Conservation (phyloP, 148 eudicot genomes). For the Rhododendron williamsianum region DNA sequence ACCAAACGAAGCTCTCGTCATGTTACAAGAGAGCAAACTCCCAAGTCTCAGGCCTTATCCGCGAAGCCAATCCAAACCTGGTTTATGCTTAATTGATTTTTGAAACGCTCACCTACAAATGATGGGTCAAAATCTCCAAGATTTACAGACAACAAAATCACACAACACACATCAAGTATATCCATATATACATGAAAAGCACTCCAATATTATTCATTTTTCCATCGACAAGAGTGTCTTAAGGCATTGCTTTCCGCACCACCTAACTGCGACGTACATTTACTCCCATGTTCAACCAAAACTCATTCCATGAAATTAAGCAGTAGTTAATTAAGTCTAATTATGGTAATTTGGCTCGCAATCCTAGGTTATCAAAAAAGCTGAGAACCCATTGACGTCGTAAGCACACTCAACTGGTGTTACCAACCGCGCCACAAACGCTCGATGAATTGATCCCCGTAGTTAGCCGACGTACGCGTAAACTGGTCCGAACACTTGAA, state of each 20-base stretch:
- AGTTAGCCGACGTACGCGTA: too few relatives aligned
- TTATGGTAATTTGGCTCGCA: background rate
- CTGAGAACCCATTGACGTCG: background rate
- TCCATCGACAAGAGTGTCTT: background rate
- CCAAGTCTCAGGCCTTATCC: too few relatives aligned
- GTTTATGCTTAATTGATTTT: background rate
- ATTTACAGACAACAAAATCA: background rate
- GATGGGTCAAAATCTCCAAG: background rate
- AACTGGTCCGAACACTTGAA: too few relatives aligned
- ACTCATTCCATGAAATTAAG: background rate
- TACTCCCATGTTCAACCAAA: background rate
- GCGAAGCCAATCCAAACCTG: background rate
- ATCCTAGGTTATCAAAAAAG: background rate
- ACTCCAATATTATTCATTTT: background rate
- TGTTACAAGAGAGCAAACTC: too few relatives aligned
- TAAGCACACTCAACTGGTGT: background rate
- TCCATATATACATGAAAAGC: background rate
- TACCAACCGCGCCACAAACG: background rate
- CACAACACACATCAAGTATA: background rate
- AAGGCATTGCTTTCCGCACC: background rate
- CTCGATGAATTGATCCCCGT: background rate
- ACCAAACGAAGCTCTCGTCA: too few relatives aligned
- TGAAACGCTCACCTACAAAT: background rate
- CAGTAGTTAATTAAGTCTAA: background rate
- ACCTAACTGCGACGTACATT: background rate